Percentiles rank a stretch among this genome's conserved stretches.
Conservation (phyloP, 2,329 filamentous ascomycete genomes). For the Paecilomyces sp. region DNA sequence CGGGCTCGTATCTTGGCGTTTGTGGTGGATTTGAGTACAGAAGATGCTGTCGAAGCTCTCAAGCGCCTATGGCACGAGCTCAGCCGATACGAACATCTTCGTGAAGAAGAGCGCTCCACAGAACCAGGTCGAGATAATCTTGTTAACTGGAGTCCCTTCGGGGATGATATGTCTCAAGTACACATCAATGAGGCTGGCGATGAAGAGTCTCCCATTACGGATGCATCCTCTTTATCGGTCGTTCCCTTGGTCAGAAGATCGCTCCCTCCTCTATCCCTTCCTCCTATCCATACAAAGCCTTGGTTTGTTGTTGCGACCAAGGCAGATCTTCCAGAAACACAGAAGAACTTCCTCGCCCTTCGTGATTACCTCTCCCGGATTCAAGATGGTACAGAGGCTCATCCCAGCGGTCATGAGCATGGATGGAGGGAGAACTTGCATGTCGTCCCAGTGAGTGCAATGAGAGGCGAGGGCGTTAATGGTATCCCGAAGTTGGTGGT, state of each 20-base stretch:
- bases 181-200: not conserved
- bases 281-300: conserved; percentile 85
- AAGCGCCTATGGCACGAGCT: conserved; percentile 86
- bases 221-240: not conserved
- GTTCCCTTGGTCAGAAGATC: conserved; percentile 1
- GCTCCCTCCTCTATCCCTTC: conserved; percentile 44
- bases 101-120: conserved; percentile 63
- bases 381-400: conserved; percentile 53
- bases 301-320: conserved; percentile 97
- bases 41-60: conserved; percentile 71
- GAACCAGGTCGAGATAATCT: conserved; percentile 54
- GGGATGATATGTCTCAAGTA: conserved; percentile 15
- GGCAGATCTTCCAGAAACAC: conserved; percentile 72
- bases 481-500: conserved; percentile 36
- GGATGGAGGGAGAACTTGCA: conserved; percentile 52
- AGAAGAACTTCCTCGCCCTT: conserved; percentile 66
- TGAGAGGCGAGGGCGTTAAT: conserved; percentile 75
- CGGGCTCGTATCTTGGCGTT: conserved; percentile 89
- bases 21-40: conserved; percentile 76
- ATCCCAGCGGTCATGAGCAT: conserved; percentile 67
- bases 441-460: conserved; percentile 82
- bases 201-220: not conserved
- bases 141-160: conserved; percentile 42
- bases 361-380: conserved; percentile 64
- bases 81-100: conserved; percentile 74